phyloP scores from a whole-genome alignment of 306 rosid species.

The Quercus mongolica region DNA sequence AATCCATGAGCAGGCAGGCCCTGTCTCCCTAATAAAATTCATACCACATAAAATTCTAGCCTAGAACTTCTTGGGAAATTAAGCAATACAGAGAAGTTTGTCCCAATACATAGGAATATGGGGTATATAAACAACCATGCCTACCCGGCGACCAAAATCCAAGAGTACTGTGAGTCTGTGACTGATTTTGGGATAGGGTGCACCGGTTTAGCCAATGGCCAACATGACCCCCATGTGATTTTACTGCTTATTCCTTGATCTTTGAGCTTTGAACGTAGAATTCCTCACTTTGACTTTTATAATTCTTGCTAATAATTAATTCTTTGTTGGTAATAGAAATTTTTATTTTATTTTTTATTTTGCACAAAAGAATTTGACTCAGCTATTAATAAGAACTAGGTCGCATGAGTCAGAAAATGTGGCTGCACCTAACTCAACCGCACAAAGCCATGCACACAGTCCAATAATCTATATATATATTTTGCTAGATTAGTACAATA shows the following conservation, averaged over 20 bases:
- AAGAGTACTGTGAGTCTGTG: background rate
- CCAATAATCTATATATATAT: background rate
- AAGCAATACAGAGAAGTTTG: conserved; percentile 11
- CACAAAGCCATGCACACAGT: background rate
- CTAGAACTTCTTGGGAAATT: conserved; percentile 24
- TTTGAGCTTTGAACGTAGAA: conserved; percentile 34
- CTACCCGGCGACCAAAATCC: conserved; percentile 24
- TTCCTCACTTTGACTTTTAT: conserved; percentile 29
- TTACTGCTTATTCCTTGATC: conserved; percentile 39
- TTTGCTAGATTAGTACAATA: background rate
- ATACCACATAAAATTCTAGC: background rate
- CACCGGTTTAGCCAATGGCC: conserved; percentile 19
- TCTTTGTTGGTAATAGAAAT: no score
- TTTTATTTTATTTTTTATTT: background rate
- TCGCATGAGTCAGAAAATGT: conserved; percentile 2
- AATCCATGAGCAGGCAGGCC: background rate
- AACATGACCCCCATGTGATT: conserved; percentile 41
- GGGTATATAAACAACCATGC: background rate
- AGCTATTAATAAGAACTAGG: background rate
- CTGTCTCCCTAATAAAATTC: background rate
- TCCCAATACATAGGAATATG: conserved; percentile 8
- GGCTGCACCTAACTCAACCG: background rate
- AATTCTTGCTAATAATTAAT: background rate
- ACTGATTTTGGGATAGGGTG: conserved; percentile 27
- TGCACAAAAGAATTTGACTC: no score